Evolutionary conservation across 345 rosid species (phyloP).

Genomic region (Linum usitatissimum): DNA sequence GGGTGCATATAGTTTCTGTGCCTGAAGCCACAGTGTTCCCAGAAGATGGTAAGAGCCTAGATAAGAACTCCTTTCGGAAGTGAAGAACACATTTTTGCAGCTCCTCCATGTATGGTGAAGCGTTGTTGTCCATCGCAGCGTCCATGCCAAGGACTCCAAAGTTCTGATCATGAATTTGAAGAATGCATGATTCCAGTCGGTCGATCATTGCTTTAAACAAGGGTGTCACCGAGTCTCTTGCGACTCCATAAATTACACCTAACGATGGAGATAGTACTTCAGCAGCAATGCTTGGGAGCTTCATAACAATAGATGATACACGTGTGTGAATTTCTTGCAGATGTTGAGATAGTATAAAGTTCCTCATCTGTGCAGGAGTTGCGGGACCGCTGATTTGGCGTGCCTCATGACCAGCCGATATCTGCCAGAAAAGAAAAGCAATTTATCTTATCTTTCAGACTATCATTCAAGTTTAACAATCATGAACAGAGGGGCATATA

Average conservation of each 20-base stretch:
- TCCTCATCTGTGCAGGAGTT: constrained; percentile 74
- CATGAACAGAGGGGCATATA: background rate
- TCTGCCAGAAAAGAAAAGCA: constrained; percentile 40
- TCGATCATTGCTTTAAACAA: constrained; percentile 90
- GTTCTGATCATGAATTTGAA: constrained; percentile 91
- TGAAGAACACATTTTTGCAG: constrained; percentile 79
- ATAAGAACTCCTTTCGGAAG: constrained; percentile 77
- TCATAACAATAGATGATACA: constrained; percentile 50
- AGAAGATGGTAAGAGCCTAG: constrained; percentile 69
- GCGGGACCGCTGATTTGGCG: constrained; percentile 83
- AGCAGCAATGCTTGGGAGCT: constrained; percentile 67
- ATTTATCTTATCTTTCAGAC: background rate
- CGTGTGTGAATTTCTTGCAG: constrained; percentile 82
- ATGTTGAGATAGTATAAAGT: constrained; percentile 83
- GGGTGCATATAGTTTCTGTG: constrained; percentile 83
- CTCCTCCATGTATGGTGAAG: constrained; percentile 96
- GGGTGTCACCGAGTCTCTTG: constrained; percentile 80
- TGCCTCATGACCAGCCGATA: constrained; percentile 92
- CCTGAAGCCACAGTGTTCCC: constrained; percentile 41
- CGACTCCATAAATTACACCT: constrained; percentile 67
- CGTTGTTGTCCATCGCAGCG: constrained; percentile 74
- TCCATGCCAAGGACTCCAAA: constrained; percentile 61
- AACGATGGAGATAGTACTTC: constrained; percentile 73
- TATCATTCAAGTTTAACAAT: too few relatives aligned
- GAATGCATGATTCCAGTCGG: constrained; percentile 75